Conservation (phyloP, 257 asterid genomes). For the Lithospermum erythrorhizon region DNA sequence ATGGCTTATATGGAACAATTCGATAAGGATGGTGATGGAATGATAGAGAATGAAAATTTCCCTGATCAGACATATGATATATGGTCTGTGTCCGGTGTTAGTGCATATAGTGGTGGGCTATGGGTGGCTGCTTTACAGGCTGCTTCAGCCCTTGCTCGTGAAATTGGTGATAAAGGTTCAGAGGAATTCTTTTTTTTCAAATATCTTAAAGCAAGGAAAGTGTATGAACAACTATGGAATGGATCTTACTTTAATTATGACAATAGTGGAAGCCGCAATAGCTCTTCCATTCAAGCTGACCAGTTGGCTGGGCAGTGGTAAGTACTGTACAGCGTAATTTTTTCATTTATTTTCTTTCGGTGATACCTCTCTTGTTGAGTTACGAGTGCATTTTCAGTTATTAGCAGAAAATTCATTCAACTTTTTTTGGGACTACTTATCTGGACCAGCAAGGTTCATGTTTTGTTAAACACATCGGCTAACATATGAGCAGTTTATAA, state of each 20-base stretch:
- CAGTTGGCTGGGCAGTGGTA: constrained; percentile 98
- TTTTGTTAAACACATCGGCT: background rate
- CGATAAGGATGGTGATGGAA: constrained; percentile 94
- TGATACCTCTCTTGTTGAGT: too few species aligned
- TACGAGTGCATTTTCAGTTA: too few species aligned
- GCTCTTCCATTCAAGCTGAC: constrained; percentile 94
- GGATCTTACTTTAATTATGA: constrained; percentile 88
- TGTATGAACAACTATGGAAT: constrained; percentile 74
- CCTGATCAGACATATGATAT: constrained; percentile 97
- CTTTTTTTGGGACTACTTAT: too few species aligned
- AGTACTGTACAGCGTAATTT: constrained; percentile 1
- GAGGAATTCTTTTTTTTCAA: constrained; percentile 72
- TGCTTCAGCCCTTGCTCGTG: constrained; percentile 73
- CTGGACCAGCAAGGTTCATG: background rate
- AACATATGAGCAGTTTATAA: background rate
- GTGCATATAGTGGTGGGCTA: constrained; percentile 98
- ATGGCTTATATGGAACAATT: constrained; percentile 97
- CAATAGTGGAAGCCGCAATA: constrained; percentile 48
- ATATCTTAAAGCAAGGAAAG: constrained; percentile 75
- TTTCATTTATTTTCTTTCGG: background rate
- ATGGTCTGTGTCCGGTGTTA: constrained; percentile 87
- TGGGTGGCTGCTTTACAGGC: constrained; percentile 99
- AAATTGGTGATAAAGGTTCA: constrained; percentile 69
- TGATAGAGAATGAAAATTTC: constrained; percentile 92
- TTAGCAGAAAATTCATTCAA: too few species aligned